Percentiles rank a stretch among this genome's conserved stretches.
These are phyloP conservation scores for Xylaria longipes DNA, from an alignment of 495 filamentous ascomycete genomes.

Conservation along the genomic window DNA sequence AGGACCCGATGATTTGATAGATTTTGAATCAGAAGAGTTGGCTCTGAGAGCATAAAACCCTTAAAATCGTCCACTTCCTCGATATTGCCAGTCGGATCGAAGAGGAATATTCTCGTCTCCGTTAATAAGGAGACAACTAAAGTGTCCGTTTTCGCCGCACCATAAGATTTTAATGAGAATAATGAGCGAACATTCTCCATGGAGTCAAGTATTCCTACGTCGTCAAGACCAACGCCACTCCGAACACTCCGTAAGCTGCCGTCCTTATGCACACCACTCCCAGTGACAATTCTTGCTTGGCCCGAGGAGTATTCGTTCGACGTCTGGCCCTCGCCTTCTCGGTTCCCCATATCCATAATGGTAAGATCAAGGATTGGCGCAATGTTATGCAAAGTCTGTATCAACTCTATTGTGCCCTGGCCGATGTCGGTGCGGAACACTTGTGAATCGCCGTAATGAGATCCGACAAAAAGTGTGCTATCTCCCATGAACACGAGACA, in stretches of 20 bases:
- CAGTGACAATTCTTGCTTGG: slow-evolving; percentile 91
- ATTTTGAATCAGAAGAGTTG: slow-evolving; percentile 74
- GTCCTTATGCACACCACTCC: slow-evolving; percentile 85
- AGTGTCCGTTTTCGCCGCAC: slow-evolving; percentile 62
- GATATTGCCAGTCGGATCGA: slow-evolving; percentile 75
- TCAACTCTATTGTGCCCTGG: slow-evolving; percentile 57
- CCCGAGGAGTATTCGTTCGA: slow-evolving; percentile 91
- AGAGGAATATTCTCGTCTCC: slow-evolving; percentile 83
- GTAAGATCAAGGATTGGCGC: slow-evolving; percentile 92
- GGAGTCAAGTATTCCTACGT: slow-evolving; percentile 76
- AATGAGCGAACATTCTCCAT: slow-evolving; percentile 77
- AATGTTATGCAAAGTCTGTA: slow-evolving; percentile 84
- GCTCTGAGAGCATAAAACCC: slow-evolving; percentile 71
- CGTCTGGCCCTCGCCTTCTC: slow-evolving; percentile 71
- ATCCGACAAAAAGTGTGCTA: slow-evolving; percentile 82
- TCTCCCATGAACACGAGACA: slow-evolving; percentile 80
- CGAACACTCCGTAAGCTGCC: slow-evolving; percentile 87
- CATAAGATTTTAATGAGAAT: slow-evolving; percentile 59
- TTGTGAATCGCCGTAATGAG: slow-evolving; percentile 91
- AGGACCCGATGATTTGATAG: slow-evolving; percentile 67
- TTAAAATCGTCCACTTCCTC: slow-evolving; percentile 81
- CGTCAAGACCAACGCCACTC: slow-evolving; percentile 92
- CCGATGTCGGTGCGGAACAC: slow-evolving; percentile 65
- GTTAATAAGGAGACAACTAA: slow-evolving; percentile 81
- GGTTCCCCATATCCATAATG: slow-evolving; percentile 92